Conservation (phyloP, 2,329 filamentous ascomycete genomes). For the Neoarthrinium moseri region DNA sequence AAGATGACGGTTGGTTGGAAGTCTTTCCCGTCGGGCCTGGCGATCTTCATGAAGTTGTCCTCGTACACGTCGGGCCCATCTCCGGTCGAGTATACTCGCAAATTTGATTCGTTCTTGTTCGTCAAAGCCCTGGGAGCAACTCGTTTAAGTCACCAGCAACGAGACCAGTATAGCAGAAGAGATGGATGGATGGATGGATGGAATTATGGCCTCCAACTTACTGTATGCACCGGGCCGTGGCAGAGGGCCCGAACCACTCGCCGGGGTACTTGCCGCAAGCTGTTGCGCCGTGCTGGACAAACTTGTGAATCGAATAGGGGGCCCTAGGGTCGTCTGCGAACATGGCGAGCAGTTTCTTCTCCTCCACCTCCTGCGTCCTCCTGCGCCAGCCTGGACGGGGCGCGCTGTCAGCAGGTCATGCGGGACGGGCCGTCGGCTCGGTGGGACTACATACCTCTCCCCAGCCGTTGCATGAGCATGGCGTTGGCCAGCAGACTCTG, state of each 20-base stretch:
- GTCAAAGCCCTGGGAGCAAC: constrained; percentile 63
- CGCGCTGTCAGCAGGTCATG: constrained; percentile 16
- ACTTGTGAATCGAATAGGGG: constrained; percentile 92
- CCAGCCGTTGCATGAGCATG: constrained; percentile 68
- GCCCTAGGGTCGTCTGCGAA: constrained; percentile 87
- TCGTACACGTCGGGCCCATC: constrained; percentile 93
- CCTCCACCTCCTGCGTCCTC: constrained; percentile 54
- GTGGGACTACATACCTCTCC: constrained; percentile 63
- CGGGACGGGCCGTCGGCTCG: background rate
- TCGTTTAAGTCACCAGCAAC: background rate
- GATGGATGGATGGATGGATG: too few species aligned
- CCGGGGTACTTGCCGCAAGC: constrained; percentile 93
- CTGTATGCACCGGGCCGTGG: constrained; percentile 92
- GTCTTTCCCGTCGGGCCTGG: constrained; percentile 60
- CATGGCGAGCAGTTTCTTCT: constrained; percentile 70
- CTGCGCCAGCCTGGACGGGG: constrained; percentile 69
- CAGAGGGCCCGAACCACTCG: constrained; percentile 98
- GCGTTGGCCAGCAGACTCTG: constrained; percentile 91
- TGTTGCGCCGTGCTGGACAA: constrained; percentile 82
- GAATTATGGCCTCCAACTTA: constrained; percentile 48
- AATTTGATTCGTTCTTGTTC: constrained; percentile 59
- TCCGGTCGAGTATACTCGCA: constrained; percentile 85
- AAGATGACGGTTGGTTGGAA: constrained; percentile 88
- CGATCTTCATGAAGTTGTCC: constrained; percentile 78
- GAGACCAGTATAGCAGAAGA: too few species aligned